Conservation (phyloP, 192 early-diverging fungal genomes). For the Coemansia sp. region DNA sequence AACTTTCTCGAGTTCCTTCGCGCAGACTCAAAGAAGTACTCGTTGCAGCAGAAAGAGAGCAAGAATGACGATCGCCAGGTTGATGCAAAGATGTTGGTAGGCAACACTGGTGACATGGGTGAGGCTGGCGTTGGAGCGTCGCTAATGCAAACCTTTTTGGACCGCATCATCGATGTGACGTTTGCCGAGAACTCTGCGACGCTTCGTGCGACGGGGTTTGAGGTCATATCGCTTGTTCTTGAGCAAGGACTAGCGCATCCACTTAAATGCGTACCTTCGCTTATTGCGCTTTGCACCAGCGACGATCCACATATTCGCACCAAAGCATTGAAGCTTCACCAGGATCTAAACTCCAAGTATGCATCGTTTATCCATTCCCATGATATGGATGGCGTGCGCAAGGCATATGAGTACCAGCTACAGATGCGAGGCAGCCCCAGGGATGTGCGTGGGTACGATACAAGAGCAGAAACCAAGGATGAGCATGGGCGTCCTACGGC, state of each 20-base stretch:
- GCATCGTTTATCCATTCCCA: slow-evolving; percentile 85
- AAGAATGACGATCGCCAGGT: slow-evolving; percentile 50
- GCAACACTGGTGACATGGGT: slow-evolving; percentile 78
- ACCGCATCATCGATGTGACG: slow-evolving; percentile 72
- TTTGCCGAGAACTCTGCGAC: slow-evolving; percentile 54
- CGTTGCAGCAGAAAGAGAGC: slow-evolving; percentile 48
- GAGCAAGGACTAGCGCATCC: slow-evolving; percentile 92
- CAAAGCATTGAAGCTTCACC: slow-evolving; percentile 73
- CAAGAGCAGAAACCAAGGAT: slow-evolving; percentile 22
- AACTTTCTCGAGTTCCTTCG: slow-evolving; percentile 72
- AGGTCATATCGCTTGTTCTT: slow-evolving; percentile 80
- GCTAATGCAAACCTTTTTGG: slow-evolving; percentile 88
- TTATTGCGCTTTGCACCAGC: slow-evolving; percentile 83
- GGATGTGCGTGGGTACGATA: slow-evolving; percentile 51
- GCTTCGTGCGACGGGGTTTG: slow-evolving; percentile 75
- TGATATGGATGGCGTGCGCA: slow-evolving; percentile 73
- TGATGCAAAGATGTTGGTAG: slow-evolving; percentile 76
- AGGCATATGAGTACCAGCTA: slow-evolving; percentile 74
- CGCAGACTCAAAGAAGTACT: slow-evolving; percentile 61
- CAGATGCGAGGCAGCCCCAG: slow-evolving; percentile 30
- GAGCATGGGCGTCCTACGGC: slow-evolving; percentile 53
- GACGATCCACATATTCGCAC: slow-evolving; percentile 63
- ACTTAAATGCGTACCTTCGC: slow-evolving; percentile 83
- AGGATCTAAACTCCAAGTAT: slow-evolving; percentile 79
- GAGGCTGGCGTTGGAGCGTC: slow-evolving; percentile 86